These are phyloP conservation scores for Calcarisporium arbuscula DNA, from an alignment of 2,329 filamentous ascomycete species.

Conservation along the genomic window DNA sequence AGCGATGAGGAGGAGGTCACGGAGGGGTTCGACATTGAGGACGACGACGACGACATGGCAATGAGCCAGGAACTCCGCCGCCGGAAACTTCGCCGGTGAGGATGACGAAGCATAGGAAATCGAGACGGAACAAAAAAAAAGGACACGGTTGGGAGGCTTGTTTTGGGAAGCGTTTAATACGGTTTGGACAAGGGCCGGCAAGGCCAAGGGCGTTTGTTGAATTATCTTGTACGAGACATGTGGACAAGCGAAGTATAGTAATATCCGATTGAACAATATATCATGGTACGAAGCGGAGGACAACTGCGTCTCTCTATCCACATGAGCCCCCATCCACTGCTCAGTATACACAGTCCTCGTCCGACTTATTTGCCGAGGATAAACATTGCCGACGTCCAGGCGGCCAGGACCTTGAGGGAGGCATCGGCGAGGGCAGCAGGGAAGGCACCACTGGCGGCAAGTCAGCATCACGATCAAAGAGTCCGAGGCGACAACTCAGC, in stretches of 20 bases:
- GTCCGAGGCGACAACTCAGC: background rate
- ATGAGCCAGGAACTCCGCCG: slow-evolving; percentile 23
- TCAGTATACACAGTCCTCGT: no score
- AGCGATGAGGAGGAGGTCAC: slow-evolving; percentile 16
- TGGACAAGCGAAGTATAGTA: no score
- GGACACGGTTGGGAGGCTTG: no score
- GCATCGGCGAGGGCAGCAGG: slow-evolving; percentile 28
- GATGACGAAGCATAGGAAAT: slow-evolving; percentile 4
- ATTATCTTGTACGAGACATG: no score
- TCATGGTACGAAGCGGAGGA: no score
- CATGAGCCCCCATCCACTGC: no score
- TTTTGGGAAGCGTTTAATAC: no score
- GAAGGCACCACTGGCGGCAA: slow-evolving; percentile 26
- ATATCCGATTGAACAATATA: no score
- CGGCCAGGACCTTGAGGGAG: slow-evolving; percentile 35
- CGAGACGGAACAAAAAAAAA: background rate
- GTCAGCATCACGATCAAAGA: slow-evolving; percentile 10
- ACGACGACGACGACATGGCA: slow-evolving; percentile 10
- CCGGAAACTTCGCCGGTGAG: slow-evolving; percentile 20
- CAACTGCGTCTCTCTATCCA: no score
- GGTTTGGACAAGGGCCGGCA: no score
- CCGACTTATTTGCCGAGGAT: slow-evolving; percentile 22
- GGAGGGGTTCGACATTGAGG: slow-evolving; percentile 5
- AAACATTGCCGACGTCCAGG: slow-evolving; percentile 34
- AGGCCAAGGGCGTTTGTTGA: no score